Percentiles rank a stretch among this genome's conserved stretches.
Conservation (phyloP, 129 eudicot genomes). For the Flaveria ramosissima region DNA sequence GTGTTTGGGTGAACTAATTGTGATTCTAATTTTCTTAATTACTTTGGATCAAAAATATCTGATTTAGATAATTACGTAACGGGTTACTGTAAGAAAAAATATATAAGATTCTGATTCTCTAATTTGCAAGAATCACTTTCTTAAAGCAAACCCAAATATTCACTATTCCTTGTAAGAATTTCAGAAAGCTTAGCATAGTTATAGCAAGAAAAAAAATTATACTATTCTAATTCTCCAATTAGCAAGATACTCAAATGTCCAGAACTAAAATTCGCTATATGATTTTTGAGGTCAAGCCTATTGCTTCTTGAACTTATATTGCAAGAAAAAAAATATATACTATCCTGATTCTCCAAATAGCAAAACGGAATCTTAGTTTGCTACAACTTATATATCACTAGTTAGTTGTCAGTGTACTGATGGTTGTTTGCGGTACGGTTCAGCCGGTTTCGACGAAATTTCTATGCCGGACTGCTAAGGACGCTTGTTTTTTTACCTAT, state of each 20-base stretch:
- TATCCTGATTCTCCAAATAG: too few relatives aligned
- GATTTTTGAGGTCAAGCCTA: background rate
- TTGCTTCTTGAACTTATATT: background rate
- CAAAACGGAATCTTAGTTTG: background rate
- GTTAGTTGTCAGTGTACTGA: background rate
- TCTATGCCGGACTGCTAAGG: too few relatives aligned
- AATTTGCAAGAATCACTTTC: constrained; percentile 2
- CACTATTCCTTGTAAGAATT: too few relatives aligned
- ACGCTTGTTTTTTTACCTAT: too few relatives aligned
- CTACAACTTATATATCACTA: background rate
- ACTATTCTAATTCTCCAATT: too few relatives aligned
- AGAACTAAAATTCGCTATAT: background rate
- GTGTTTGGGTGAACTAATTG: background rate
- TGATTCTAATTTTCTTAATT: background rate
- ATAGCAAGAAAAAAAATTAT: too few relatives aligned
- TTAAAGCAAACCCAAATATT: background rate
- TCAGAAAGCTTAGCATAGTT: background rate
- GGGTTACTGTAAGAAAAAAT: background rate
- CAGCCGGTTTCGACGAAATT: too few relatives aligned
- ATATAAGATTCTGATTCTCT: background rate
- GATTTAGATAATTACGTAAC: background rate
- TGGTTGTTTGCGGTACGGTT: too few relatives aligned
- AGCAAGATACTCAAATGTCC: background rate
- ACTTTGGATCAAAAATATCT: background rate
- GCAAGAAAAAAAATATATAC: too few relatives aligned